Conservation (phyloP, 2,329 filamentous ascomycete genomes). For the Aquanectria penicillioides region DNA sequence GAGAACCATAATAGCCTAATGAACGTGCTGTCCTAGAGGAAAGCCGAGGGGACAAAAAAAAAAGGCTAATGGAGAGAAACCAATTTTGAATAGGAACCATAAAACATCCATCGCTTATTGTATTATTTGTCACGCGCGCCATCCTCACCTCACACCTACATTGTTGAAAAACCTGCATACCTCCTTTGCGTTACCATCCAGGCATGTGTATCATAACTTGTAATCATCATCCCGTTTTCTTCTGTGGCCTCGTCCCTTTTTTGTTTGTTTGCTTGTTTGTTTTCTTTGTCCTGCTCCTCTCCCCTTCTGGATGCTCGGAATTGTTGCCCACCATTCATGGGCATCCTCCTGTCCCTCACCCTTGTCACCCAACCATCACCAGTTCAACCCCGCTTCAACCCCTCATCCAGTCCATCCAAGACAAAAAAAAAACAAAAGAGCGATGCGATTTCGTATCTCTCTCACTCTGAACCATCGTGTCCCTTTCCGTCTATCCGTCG, state of each 20-base stretch:
- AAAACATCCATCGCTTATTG: neutral
- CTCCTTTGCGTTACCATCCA: constrained; percentile 7
- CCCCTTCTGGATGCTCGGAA: neutral
- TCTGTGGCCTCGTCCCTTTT: neutral
- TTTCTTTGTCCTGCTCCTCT: constrained; percentile 1
- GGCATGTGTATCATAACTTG: constrained; percentile 13
- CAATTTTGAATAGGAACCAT: neutral
- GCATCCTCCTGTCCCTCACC: no score
- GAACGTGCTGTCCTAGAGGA: neutral
- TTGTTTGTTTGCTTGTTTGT: constrained; percentile 2
- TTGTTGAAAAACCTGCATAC: neutral
- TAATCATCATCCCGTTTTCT: neutral
- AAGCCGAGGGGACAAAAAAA: neutral
- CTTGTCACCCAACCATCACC: no score
- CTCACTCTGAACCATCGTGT: neutral
- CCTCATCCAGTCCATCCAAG: no score
- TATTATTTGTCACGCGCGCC: neutral
- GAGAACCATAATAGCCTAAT: neutral
- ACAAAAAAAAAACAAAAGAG: neutral
- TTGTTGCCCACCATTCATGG: no score
- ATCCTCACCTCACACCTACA: neutral
- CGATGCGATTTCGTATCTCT: neutral
- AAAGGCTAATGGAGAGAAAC: neutral
- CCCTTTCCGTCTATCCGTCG: neutral
- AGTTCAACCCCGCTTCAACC: neutral